Base-by-base conservation (phyloP, 2,329 filamentous ascomycete species). In the Madurella mycetomatis region DNA sequence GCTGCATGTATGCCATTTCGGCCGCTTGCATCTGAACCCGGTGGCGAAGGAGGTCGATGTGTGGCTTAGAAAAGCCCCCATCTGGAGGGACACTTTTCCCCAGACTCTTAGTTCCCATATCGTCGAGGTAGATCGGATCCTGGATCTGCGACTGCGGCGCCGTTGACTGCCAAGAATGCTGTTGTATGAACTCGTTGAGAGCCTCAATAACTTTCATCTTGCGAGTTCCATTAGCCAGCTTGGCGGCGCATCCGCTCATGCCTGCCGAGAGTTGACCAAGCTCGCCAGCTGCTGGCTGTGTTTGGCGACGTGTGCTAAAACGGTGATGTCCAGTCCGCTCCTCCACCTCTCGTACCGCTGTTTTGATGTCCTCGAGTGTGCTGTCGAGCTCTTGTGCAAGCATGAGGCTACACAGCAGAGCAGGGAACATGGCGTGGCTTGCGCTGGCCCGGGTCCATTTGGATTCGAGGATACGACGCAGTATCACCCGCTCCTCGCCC, bases 191-290 rank as follows among this genome's bases (percentile, higher is more conserved):
- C 1, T 57, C 58, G 41, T 72, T 58, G n/a, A 73, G 56, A 31
- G 66, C 67, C 18, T 69, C 65, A 18, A 70, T 46, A 31, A 70
- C 66, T 46, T 66, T 65, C 42, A 67, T 66, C 57, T 73, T 74
- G 40, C 72, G 64, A 17, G 66, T 64, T 9, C 67, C 65, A 48
- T 72, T 73, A 2, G 71, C 72, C 5, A 74, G 59, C 51, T 70
- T 70, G 19, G 69, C 65, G 1, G 70, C 66, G 30, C 60, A 67
- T 5, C 70, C 68, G 48, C 67, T 70, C 58, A 71, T 69, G 39
- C 67, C 53, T 9, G 67, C 66, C 0, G 67, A 69, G n/a, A 73
- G 55, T 1, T 60, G 54, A 2, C 65, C 66, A 4, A 72, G 59
- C 43, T 68, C 63, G 9, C 65, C 66, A 2, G 64, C 60, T 5